These are phyloP conservation scores for Chlorella sp. DNA, from an alignment of 139 green algal species.

Conservation along the genomic window DNA sequence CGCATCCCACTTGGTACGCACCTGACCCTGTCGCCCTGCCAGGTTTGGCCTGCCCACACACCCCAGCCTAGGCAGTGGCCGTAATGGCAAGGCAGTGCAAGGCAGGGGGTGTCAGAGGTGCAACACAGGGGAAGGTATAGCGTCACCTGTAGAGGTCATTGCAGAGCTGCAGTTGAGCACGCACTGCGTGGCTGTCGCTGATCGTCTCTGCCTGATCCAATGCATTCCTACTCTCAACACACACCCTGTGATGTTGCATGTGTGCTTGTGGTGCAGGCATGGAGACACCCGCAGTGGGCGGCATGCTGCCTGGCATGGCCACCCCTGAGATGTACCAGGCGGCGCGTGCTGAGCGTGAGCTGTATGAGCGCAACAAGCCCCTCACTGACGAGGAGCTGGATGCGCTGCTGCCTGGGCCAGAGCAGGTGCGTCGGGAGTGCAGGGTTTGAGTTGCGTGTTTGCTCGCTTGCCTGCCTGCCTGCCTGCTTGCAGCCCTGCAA, in stretches of 20 bases:
- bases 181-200: not conserved
- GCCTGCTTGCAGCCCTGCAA: no score
- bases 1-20: not conserved
- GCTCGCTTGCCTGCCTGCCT: no score
- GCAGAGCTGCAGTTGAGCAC: not conserved
- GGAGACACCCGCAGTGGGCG: conserved; percentile 41
- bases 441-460: no score
- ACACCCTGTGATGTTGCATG: conserved; percentile 43
- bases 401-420: conserved; percentile 78
- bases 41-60: not conserved
- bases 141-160: not conserved
- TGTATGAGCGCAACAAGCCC: conserved; percentile 87
- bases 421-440: no score
- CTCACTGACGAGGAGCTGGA: conserved; percentile 95
- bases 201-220: not conserved
- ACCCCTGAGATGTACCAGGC: conserved; percentile 45
- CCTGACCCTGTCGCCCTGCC: not conserved
- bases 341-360: conserved; percentile 61
- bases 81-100: no score
- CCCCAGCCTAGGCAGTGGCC: no score
- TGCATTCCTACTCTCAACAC: not conserved
- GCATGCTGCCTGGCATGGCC: not conserved
- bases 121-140: no score
- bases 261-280: conserved; percentile 56
- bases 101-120: no score